A percentile compares a stretch with the other conserved stretches of the same genome.
phyloP scores from a whole-genome alignment of 2,329 filamentous ascomycete genomes.

The Clonostachys chloroleuca region DNA sequence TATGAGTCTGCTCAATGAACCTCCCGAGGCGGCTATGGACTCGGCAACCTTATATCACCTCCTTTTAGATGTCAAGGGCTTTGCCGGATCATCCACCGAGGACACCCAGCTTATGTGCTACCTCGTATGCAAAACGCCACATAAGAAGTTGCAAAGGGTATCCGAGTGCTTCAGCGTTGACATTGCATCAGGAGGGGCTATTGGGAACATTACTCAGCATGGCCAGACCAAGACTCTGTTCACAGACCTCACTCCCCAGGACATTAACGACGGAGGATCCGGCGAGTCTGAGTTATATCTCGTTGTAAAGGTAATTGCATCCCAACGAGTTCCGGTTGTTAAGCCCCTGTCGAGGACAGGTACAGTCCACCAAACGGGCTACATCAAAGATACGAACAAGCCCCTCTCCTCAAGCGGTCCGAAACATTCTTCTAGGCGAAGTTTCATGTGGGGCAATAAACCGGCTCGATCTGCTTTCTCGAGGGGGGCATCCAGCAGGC shows the following conservation, averaged over 20 bases:
- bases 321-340: constrained; percentile 38
- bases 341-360: constrained; percentile 50
- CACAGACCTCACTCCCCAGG: constrained; percentile 74
- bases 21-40: constrained; percentile 65
- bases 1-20: constrained; percentile 88
- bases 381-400: constrained; percentile 38
- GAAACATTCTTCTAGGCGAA: constrained; percentile 51
- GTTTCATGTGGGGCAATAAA: constrained; percentile 67
- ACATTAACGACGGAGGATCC: constrained; percentile 59
- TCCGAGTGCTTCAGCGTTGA: constrained; percentile 83
- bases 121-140: constrained; percentile 67
- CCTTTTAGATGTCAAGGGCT: constrained; percentile 77
- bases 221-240: constrained; percentile 81
- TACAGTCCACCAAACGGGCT: constrained; percentile 31
- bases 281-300: constrained; percentile 74
- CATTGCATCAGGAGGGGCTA: constrained; percentile 68
- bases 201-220: constrained; percentile 59
- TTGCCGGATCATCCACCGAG: constrained; percentile 72
- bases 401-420: constrained; percentile 42
- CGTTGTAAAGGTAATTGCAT: constrained; percentile 72
- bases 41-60: constrained; percentile 74
- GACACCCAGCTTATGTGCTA: constrained; percentile 73
- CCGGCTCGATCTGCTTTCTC: constrained; percentile 49
- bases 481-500: constrained; percentile 34
- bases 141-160: constrained; percentile 59